These are phyloP conservation scores for Harringtonia aguacate DNA, from an alignment of 2,329 filamentous ascomycete genomes.

Conservation along the genomic window DNA sequence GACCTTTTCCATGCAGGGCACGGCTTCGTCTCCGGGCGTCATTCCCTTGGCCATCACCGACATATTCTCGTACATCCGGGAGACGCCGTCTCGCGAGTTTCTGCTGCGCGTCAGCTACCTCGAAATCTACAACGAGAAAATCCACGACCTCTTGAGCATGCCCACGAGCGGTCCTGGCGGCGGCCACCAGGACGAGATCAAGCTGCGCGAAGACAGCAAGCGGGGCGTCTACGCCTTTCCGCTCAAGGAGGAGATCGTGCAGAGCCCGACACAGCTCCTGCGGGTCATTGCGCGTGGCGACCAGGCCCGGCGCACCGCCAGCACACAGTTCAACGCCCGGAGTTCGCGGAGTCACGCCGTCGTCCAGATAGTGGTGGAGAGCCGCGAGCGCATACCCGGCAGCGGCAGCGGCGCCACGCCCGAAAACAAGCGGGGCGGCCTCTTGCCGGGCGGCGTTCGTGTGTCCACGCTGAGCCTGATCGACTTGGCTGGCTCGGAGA, in stretches of 20 bases:
- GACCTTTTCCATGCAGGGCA: constrained; percentile 99
- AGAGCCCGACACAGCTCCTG: constrained; percentile 89
- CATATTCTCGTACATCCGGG: constrained; percentile 97
- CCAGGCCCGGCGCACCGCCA: constrained; percentile 77
- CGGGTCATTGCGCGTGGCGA: constrained; percentile 93
- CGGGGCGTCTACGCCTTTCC: constrained; percentile 93
- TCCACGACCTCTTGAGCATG: constrained; percentile 83
- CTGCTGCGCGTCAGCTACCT: constrained; percentile 92
- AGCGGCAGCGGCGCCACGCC: constrained; percentile 22
- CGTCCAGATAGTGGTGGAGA: constrained; percentile 97
- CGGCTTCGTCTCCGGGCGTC: constrained; percentile 86
- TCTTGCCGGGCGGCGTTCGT: constrained; percentile 78
- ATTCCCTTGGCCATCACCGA: constrained; percentile 96
- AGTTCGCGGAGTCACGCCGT: constrained; percentile 98
- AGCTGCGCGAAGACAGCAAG: constrained; percentile 91
- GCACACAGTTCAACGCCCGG: constrained; percentile 92
- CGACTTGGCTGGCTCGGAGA: constrained; percentile 91
- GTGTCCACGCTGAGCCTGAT: constrained; percentile 94
- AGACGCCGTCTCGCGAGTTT: constrained; percentile 91
- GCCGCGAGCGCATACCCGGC: constrained; percentile 69
- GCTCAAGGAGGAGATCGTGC: constrained; percentile 95
- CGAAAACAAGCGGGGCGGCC: constrained; percentile 56
- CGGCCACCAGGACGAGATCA: constrained; percentile 78
- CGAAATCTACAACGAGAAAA: constrained; percentile 98
- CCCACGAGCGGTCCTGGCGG: constrained; percentile 48